A percentile compares a stretch with the other conserved stretches of the same genome.
Conservation (phyloP, 1,139 yeast species). For the Maudiozyma humilis region DNA sequence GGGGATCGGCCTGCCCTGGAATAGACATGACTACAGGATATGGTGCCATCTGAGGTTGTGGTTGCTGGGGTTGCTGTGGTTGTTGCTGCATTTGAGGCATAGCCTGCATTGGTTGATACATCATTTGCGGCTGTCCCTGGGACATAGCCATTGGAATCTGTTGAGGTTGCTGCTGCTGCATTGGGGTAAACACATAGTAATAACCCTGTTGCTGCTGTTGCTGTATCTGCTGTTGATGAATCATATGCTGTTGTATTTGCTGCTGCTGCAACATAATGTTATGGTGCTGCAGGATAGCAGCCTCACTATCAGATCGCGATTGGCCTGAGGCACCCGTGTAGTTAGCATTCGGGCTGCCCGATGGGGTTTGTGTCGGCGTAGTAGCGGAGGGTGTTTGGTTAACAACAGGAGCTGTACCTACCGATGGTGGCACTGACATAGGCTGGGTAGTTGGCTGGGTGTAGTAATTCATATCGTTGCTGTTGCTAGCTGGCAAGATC, state of each 20-base stretch:
- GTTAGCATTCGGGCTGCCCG: neutral
- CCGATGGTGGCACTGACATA: neutral
- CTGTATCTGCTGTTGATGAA: conserved; percentile 1
- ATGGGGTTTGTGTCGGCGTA: conserved; percentile 1
- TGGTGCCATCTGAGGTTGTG: neutral
- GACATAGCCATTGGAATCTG: neutral
- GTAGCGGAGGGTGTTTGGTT: neutral
- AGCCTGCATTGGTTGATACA: neutral
- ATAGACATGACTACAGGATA: neutral
- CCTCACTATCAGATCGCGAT: neutral
- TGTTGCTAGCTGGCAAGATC: neutral
- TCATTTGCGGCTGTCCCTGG: neutral
- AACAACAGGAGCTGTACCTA: neutral
- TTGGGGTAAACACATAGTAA: conserved; percentile 1
- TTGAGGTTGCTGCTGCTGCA: conserved; percentile 4
- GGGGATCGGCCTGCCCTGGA: neutral
- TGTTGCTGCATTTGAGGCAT: neutral
- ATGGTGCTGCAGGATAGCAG: conserved; percentile 1
- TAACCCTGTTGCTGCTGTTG: conserved; percentile 1
- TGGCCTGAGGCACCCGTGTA: neutral
- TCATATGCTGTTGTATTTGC: neutral
- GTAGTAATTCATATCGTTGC: neutral
- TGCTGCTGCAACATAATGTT: conserved; percentile 1
- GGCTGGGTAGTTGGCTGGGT: neutral
- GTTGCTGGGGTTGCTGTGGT: conserved; percentile 1